phyloP scores from a whole-genome alignment of 2,329 filamentous ascomycete species.

The Colletotrichum melonis region DNA sequence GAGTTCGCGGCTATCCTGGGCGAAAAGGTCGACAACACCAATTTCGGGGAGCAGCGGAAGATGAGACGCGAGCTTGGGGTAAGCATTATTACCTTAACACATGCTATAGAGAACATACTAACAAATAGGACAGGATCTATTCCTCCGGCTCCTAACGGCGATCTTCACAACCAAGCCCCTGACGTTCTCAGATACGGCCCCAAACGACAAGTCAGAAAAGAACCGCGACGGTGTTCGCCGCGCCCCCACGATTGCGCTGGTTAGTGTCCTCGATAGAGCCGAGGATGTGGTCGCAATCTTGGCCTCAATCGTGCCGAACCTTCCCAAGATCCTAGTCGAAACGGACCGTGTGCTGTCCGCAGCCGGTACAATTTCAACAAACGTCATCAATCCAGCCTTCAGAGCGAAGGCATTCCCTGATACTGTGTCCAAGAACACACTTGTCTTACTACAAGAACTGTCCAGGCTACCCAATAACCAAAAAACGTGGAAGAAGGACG shows the following conservation, averaged over 20 bases:
- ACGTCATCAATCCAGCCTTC: constrained; percentile 83
- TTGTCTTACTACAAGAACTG: constrained; percentile 82
- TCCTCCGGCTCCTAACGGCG: constrained; percentile 88
- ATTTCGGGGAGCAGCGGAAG: constrained; percentile 92
- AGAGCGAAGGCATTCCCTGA: constrained; percentile 89
- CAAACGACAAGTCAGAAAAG: constrained; percentile 54
- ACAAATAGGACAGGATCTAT: constrained; percentile 75
- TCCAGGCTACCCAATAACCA: constrained; percentile 82
- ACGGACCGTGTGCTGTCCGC: constrained; percentile 84
- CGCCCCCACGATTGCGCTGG: constrained; percentile 45
- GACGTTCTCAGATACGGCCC: constrained; percentile 68
- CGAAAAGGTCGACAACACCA: constrained; percentile 97
- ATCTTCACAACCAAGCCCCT: constrained; percentile 91
- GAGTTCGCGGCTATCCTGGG: constrained; percentile 92
- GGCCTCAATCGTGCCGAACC: constrained; percentile 80
- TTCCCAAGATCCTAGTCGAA: constrained; percentile 86
- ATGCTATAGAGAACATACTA: constrained; percentile 37
- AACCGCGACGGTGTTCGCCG: constrained; percentile 49
- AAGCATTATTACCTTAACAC: constrained; percentile 50
- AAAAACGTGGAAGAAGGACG: constrained; percentile 93
- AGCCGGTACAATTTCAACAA: constrained; percentile 83
- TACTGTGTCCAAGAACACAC: constrained; percentile 77
- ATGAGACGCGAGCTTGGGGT: constrained; percentile 92
- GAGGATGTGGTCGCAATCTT: constrained; percentile 86
- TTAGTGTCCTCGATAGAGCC: constrained; percentile 60